Conservation (phyloP, 345 rosid genomes). For the Eucalyptus albens region DNA sequence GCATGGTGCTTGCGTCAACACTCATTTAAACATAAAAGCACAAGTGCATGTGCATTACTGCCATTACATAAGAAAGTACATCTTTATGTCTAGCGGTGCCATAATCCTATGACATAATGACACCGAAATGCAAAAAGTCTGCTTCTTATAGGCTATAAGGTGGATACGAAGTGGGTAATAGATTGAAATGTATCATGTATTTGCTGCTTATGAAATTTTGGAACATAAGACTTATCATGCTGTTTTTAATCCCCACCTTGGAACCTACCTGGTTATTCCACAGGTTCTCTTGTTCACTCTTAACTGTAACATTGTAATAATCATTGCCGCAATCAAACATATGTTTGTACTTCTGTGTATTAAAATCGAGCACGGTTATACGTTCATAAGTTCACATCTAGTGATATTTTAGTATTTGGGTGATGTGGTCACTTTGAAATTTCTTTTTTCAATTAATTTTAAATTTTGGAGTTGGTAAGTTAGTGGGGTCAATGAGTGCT, state of each 20-base stretch:
- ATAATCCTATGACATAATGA: background rate
- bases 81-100: background rate
- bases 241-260: too few species aligned
- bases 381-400: background rate
- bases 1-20: background rate
- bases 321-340: background rate
- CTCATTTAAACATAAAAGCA: background rate
- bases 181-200: background rate
- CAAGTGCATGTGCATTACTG: background rate
- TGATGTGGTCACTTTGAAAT: background rate
- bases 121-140: background rate
- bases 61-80: background rate
- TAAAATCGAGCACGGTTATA: background rate
- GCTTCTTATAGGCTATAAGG: background rate
- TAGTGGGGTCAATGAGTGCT: background rate
- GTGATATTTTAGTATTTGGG: background rate
- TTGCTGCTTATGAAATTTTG: background rate
- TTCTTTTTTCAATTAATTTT: background rate
- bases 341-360: background rate
- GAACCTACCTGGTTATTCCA: background rate
- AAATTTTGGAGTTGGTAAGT: background rate
- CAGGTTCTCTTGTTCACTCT: background rate
- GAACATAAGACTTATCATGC: background rate
- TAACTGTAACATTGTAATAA: background rate
- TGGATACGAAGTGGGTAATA: background rate